phyloP scores from a whole-genome alignment of 345 rosid genomes.

The Punica granatum region DNA sequence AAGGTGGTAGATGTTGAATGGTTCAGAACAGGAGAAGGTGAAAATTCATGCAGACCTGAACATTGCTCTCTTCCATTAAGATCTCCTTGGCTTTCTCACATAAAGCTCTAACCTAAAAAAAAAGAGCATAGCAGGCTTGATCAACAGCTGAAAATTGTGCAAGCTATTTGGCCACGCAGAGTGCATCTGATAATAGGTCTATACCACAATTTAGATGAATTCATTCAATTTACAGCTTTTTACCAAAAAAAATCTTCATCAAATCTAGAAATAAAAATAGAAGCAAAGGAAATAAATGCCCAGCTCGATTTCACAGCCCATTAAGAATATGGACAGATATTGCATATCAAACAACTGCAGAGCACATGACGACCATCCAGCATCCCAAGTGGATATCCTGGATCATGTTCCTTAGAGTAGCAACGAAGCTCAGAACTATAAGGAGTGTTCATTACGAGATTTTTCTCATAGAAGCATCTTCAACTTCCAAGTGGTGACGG shows the following conservation, averaged over 20 bases:
- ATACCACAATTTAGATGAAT: neutral
- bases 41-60: conserved; percentile 47
- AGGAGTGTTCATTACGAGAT: too few relatives aligned
- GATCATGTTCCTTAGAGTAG: too few relatives aligned
- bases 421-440: too few relatives aligned
- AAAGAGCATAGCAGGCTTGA: neutral
- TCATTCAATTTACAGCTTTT: neutral
- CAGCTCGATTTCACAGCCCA: neutral
- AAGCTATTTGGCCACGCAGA: too few relatives aligned
- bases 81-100: conserved; percentile 99
- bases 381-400: too few relatives aligned
- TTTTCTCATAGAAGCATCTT: too few relatives aligned
- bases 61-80: conserved; percentile 96
- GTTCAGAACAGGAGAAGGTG: neutral
- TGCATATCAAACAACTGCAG: neutral
- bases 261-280: neutral
- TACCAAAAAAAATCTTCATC: neutral
- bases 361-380: too few relatives aligned
- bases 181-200: neutral
- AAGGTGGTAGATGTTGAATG: neutral
- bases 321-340: neutral
- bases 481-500: neutral
- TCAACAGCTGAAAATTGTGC: neutral
- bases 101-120: conserved; percentile 62
- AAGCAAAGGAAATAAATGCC: neutral